Conservation (phyloP, 768 basidiomycete genomes). For the Kwoniella sp. region DNA sequence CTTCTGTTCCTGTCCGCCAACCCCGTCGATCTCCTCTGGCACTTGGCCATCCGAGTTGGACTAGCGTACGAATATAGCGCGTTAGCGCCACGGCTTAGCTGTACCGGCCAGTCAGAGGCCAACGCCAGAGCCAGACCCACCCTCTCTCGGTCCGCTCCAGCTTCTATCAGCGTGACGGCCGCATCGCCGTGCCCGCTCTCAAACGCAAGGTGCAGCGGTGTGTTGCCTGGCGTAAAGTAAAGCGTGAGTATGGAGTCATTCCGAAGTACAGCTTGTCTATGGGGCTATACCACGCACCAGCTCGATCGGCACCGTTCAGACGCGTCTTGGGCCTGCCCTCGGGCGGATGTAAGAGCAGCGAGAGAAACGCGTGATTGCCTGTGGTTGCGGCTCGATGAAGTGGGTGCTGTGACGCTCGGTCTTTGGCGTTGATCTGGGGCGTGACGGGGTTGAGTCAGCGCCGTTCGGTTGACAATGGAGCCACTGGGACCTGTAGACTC, state of each 20-base stretch:
- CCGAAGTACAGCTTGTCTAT: background rate
- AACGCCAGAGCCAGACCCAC: too few species aligned
- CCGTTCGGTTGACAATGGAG: too few species aligned
- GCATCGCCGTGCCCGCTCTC: conserved; percentile 90
- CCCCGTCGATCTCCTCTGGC: conserved; percentile 85
- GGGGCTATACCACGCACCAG: conserved; percentile 26
- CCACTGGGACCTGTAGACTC: conserved; percentile 55
- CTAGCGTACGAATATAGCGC: conserved; percentile 51
- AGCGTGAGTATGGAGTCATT: background rate
- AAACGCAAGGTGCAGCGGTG: conserved; percentile 93
- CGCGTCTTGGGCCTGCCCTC: conserved; percentile 65
- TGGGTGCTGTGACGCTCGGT: conserved; percentile 87
- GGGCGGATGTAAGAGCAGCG: conserved; percentile 78
- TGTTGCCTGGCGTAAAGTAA: conserved; percentile 63
- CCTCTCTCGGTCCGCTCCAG: conserved; percentile 84
- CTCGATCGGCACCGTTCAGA: conserved; percentile 63
- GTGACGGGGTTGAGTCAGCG: background rate
- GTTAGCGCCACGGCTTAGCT: too few species aligned
- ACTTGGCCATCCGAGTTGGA: conserved; percentile 75
- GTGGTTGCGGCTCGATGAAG: conserved; percentile 97
- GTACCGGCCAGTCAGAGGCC: too few species aligned
- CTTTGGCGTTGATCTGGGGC: conserved; percentile 81
- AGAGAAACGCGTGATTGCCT: conserved; percentile 83
- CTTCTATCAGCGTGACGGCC: conserved; percentile 85
- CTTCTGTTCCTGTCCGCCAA: conserved; percentile 84